These are phyloP conservation scores for Sporothrix sp. DNA, from an alignment of 2,329 filamentous ascomycete species.

Conservation along the genomic window DNA sequence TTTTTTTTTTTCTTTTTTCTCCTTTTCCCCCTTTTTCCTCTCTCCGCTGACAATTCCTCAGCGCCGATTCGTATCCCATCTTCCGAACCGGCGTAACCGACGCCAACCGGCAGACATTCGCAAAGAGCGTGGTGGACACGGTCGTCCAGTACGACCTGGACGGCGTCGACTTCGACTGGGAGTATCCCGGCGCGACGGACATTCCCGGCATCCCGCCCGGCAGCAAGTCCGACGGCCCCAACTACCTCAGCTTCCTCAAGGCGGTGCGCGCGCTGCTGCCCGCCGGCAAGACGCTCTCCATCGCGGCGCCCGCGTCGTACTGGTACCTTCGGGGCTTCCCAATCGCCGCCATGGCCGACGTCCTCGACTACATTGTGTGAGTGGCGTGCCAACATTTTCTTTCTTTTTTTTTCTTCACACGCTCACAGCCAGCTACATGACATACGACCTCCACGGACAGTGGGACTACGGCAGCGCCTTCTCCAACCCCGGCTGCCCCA, in stretches of 20 bases:
- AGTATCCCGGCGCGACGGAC: constrained; percentile 10
- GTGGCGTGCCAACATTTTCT: too few species aligned
- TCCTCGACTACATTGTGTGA: constrained; percentile 28
- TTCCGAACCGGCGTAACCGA: constrained; percentile 22
- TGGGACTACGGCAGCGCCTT: constrained; percentile 26
- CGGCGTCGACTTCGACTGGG: constrained; percentile 14
- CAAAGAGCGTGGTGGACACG: constrained; percentile 7
- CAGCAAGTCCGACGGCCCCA: constrained; percentile 21
- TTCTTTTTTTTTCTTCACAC: too few species aligned
- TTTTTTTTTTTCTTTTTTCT: too few species aligned
- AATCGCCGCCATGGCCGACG: constrained; percentile 20
- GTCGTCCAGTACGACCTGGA: constrained; percentile 6
- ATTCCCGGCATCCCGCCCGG: constrained; percentile 26
- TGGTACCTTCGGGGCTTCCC: constrained; percentile 27
- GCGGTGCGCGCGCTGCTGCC: constrained; percentile 18
- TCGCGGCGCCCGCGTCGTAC: constrained; percentile 23
- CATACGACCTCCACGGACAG: constrained; percentile 30
- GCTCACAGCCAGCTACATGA: too few species aligned
- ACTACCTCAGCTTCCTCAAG: constrained; percentile 27
- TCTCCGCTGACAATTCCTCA: too few species aligned
- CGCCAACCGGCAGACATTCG: constrained; percentile 10
- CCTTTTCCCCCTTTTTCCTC: too few species aligned
- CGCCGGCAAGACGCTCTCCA: constrained; percentile 19
- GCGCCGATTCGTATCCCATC: constrained; percentile 27
- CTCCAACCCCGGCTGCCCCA: constrained; percentile 21